Evolutionary conservation across 257 asterid species (phyloP).

Genomic region (Solanum phureja): DNA sequence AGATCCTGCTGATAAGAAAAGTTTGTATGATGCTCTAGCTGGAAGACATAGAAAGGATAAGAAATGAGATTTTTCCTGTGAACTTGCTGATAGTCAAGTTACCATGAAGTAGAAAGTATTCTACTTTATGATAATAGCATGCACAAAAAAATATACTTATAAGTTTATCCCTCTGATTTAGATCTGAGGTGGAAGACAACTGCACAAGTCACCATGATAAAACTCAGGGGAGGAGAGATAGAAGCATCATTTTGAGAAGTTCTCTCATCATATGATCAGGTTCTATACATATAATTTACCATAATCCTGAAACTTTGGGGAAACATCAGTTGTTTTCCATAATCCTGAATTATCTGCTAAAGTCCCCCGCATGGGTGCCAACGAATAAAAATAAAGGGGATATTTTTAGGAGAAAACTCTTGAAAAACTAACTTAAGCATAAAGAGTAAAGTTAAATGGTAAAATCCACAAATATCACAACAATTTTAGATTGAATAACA

Average conservation of each 20-base stretch:
- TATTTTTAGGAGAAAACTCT: background rate
- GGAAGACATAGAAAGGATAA: background rate
- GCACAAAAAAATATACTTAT: background rate
- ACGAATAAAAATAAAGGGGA: background rate
- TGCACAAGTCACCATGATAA: background rate
- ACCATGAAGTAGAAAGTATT: background rate
- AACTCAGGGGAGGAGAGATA: background rate
- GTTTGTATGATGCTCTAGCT: background rate
- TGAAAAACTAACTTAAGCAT: background rate
- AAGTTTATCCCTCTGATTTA: background rate
- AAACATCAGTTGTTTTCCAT: background rate
- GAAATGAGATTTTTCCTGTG: background rate
- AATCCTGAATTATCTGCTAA: background rate
- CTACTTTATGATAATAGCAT: background rate
- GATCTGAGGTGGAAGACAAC: background rate
- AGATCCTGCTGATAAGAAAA: background rate
- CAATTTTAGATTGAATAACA: background rate
- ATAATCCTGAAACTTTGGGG: background rate
- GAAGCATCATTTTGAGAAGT: background rate
- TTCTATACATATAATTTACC: background rate
- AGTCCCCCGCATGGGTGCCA: background rate
- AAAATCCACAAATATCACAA: background rate
- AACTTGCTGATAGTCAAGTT: background rate
- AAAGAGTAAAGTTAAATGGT: background rate
- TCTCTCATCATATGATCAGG: background rate